Percentiles rank a stretch among this genome's conserved stretches.
Evolutionary conservation across 495 filamentous ascomycete genomes (phyloP).

Genomic region (Penicillium subrubescens): DNA sequence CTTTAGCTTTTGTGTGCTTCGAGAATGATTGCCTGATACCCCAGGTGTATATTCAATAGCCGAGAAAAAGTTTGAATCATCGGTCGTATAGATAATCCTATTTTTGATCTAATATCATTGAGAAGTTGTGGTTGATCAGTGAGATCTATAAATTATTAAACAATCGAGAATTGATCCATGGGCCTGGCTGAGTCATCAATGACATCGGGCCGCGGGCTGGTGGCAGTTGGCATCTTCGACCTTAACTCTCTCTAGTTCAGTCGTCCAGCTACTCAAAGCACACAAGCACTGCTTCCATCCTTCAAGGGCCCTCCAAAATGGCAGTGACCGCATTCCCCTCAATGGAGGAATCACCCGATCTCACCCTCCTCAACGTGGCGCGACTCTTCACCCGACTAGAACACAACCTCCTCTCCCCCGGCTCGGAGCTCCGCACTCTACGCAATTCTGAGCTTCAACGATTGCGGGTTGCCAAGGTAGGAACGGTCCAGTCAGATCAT

Average conservation of each 20-base stretch:
- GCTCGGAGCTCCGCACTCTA: conserved; percentile 60
- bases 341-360: conserved; percentile 32
- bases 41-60: background rate
- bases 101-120: background rate
- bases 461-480: conserved; percentile 54
- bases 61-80: background rate
- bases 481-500: background rate
- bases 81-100: background rate
- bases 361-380: conserved; percentile 60
- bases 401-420: conserved; percentile 68
- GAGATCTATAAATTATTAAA: background rate
- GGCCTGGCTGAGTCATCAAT: conserved; percentile 12
- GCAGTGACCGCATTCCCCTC: conserved; percentile 36
- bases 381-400: conserved; percentile 77
- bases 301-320: conserved; percentile 21
- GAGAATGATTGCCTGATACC: background rate
- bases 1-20: background rate
- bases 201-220: background rate
- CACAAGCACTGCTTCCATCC: background rate
- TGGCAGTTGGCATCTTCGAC: conserved; percentile 12
- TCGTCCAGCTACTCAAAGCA: background rate
- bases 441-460: conserved; percentile 70
- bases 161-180: background rate
- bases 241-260: background rate
- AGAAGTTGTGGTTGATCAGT: background rate